Evolutionary conservation across 2,329 filamentous ascomycete species (phyloP).

Genomic region (Pseudocercospora fijiensis): DNA sequence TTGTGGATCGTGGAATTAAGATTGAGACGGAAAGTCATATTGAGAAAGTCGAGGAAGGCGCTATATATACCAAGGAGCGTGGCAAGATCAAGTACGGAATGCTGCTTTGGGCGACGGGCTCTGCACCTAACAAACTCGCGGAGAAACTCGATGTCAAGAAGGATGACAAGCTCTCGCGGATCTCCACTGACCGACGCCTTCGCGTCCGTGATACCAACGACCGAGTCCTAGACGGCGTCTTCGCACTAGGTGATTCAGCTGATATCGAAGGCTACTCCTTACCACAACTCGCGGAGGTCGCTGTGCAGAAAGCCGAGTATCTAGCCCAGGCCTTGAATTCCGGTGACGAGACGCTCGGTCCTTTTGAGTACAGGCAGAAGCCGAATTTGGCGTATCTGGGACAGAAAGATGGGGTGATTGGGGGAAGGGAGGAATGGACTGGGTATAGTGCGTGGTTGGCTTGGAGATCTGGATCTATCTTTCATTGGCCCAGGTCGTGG

Average conservation of each 20-base stretch:
- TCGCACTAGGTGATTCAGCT: slow-evolving; percentile 42
- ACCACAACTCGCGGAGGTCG: slow-evolving; percentile 42
- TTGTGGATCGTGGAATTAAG: slow-evolving; percentile 41
- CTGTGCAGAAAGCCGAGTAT: slow-evolving; percentile 43
- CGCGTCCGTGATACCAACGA: slow-evolving; percentile 32
- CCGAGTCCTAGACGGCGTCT: slow-evolving; percentile 34
- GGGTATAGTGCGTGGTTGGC: slow-evolving; percentile 46
- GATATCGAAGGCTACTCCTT: slow-evolving; percentile 42
- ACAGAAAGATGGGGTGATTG: slow-evolving; percentile 44
- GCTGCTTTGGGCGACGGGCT: slow-evolving; percentile 45
- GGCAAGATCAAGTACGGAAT: slow-evolving; percentile 41
- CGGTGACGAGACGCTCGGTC: slow-evolving; percentile 15
- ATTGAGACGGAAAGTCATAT: slow-evolving; percentile 44
- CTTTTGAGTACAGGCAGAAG: slow-evolving; percentile 44
- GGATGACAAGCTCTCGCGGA: slow-evolving; percentile 37
- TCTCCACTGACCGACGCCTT: slow-evolving; percentile 40
- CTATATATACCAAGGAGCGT: slow-evolving; percentile 40
- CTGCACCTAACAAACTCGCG: slow-evolving; percentile 38
- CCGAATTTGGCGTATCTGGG: slow-evolving; percentile 45
- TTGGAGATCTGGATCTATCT: slow-evolving; percentile 42
- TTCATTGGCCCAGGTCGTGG: slow-evolving; percentile 36
- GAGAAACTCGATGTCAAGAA: slow-evolving; percentile 40
- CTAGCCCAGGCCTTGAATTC: slow-evolving; percentile 36
- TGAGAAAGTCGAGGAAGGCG: slow-evolving; percentile 38
- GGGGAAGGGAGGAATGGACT: slow-evolving; percentile 43